These are phyloP conservation scores for Pseudohalonectria lignicola DNA, from an alignment of 2,329 filamentous ascomycete genomes.

Conservation along the genomic window DNA sequence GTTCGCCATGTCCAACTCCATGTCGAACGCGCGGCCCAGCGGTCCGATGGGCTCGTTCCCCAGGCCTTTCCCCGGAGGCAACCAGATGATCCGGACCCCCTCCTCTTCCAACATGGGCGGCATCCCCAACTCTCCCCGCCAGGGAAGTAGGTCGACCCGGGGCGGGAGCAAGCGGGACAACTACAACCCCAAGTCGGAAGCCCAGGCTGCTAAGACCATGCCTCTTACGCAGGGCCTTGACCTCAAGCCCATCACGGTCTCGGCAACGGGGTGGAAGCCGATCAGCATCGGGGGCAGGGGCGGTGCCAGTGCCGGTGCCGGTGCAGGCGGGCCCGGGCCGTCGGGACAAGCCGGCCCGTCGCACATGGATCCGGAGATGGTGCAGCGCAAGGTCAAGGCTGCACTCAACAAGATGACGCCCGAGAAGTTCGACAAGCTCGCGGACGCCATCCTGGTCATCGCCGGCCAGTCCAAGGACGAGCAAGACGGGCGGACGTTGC, in stretches of 20 bases:
- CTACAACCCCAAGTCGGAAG: slow-evolving; percentile 45
- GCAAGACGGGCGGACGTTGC: slow-evolving; percentile 81
- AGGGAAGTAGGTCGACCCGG: slow-evolving; percentile 49
- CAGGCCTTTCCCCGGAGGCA: slow-evolving; percentile 51
- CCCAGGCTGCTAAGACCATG: slow-evolving; percentile 74
- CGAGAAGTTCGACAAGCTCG: slow-evolving; percentile 95
- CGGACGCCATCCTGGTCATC: slow-evolving; percentile 85
- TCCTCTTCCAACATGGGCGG: slow-evolving; percentile 46
- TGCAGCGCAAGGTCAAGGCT: slow-evolving; percentile 98
- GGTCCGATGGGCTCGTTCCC: slow-evolving; percentile 41
- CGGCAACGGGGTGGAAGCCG: slow-evolving; percentile 82
- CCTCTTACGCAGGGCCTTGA: slow-evolving; percentile 78
- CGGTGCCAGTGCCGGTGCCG: slow-evolving; percentile 23
- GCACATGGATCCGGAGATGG: slow-evolving; percentile 78
- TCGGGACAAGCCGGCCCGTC: slow-evolving; percentile 22
- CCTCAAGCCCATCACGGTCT: slow-evolving; percentile 65
- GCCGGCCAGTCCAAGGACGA: slow-evolving; percentile 94
- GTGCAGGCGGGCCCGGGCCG: slow-evolving; percentile 17
- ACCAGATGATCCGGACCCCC: slow-evolving; percentile 53
- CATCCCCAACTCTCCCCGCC: slow-evolving; percentile 61
- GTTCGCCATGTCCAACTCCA: slow-evolving; percentile 49
- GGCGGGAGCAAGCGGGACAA: slow-evolving; percentile 52
- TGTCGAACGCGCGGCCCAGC: not conserved
- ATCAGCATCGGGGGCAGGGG: slow-evolving; percentile 47
- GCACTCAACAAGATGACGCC: slow-evolving; percentile 99